Percentiles rank a stretch among this genome's conserved stretches.
phyloP scores from a whole-genome alignment of 2,329 filamentous ascomycete genomes.

The Verticillium alfalfae region DNA sequence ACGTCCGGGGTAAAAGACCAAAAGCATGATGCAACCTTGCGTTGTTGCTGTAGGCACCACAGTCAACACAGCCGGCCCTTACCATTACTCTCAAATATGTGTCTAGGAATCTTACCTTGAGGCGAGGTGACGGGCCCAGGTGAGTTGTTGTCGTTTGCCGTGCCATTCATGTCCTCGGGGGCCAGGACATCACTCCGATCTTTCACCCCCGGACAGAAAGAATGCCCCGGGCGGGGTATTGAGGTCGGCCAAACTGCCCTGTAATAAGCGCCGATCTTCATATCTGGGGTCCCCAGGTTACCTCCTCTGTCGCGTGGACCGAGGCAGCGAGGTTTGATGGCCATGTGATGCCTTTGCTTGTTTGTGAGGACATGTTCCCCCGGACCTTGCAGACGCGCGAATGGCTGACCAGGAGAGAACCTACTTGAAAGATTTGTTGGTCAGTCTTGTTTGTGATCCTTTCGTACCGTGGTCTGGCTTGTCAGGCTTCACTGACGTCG shows the following conservation, averaged over 20 bases:
- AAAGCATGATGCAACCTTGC: neutral
- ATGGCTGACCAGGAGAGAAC: neutral
- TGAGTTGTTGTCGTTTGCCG: neutral
- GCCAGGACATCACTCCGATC: neutral
- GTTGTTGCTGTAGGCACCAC: neutral
- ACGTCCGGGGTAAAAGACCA: neutral
- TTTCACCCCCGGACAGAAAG: neutral
- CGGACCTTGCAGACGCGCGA: neutral
- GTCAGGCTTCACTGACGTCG: neutral
- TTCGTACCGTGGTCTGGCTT: neutral
- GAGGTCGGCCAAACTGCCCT: neutral
- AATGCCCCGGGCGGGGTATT: neutral
- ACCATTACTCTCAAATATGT: neutral
- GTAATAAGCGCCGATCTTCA: neutral
- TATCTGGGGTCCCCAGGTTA: neutral
- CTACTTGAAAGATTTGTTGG: neutral
- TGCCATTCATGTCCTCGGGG: neutral
- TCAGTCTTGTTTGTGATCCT: neutral
- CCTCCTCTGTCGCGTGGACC: neutral
- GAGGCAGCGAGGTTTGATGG: neutral
- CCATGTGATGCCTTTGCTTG: neutral
- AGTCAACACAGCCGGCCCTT: neutral
- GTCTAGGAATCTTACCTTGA: neutral
- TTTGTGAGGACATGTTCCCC: neutral
- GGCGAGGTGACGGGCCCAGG: neutral